Conservation (phyloP, 148 eudicot species). For the Chenopodium quinoa region DNA sequence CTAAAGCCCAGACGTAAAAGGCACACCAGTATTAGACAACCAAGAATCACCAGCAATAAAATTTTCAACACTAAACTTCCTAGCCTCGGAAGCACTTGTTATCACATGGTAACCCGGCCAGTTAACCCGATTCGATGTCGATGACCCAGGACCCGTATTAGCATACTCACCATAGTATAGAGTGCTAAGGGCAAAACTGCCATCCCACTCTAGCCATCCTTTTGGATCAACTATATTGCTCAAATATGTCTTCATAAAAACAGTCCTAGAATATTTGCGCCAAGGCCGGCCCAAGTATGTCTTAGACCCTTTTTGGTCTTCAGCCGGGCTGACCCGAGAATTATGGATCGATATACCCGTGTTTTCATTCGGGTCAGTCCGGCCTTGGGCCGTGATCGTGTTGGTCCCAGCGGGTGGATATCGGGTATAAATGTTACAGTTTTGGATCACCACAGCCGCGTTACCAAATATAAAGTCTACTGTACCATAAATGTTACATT, state of each 20-base stretch:
- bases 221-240: constrained; percentile 51
- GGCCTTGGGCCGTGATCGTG: constrained; percentile 75
- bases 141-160: constrained; percentile 73
- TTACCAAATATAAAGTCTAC: constrained; percentile 81
- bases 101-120: constrained; percentile 77
- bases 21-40: constrained; percentile 62
- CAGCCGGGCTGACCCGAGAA: constrained; percentile 47
- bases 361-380: constrained; percentile 77
- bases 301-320: constrained; percentile 34
- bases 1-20: constrained; percentile 47
- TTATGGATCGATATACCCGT: constrained; percentile 70
- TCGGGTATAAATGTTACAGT: constrained; percentile 59
- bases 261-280: constrained; percentile 63
- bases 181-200: constrained; percentile 61
- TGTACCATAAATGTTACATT: constrained; percentile 68
- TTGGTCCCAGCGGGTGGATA: constrained; percentile 43
- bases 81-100: constrained; percentile 50
- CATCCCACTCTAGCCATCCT: constrained; percentile 81
- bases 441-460: constrained; percentile 67
- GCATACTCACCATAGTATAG: constrained; percentile 76
- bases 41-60: constrained; percentile 60
- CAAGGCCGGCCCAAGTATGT: constrained; percentile 81
- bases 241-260: constrained; percentile 51
- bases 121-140: constrained; percentile 48
- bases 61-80: constrained; percentile 26